Evolutionary conservation across 345 rosid species (phyloP), one percentile per base, ranked within the genome.

Genomic region (Euphorbia tirucalli): DNA sequence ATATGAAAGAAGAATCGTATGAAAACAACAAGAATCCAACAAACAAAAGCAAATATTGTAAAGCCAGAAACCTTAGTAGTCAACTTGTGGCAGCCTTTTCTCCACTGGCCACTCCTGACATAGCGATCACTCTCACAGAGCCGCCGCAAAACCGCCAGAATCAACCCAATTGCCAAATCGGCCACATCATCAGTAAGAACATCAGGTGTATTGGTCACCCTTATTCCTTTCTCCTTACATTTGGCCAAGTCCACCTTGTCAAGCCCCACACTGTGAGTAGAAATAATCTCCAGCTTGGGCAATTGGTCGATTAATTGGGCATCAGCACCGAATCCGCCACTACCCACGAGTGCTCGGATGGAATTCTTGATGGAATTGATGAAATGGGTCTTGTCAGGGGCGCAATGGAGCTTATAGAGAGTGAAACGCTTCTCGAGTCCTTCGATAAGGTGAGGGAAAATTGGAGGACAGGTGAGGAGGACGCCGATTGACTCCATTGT

Each of bases 201-300:
- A 74, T 90, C 97, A 21, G 98, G 98, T 11, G 98, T 92, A 80
- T 92, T 85, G 16, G 92, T 92, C 37, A 92, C 98, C 66, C 83
- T 79, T 61, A 92, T 78, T 58, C 93, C 89, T 75, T 75, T 89
- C 43, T 87, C 89, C 71, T 71, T 84, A 71, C 97, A 94, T 85
- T 85, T 89, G 16, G 52, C 82, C 85, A 92, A 70, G 77, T 94
- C 97, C 54, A 92, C 80, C 90, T 87, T 90, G 77, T 94, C 96
- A 24, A 94, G 73, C 5, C 98, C 96, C 4, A 90, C 97, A 54
- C 97, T 92, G 79, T 62, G 87, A 79, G 87, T 88, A 43, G 97
- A 66, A 35, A 89, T 87, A 11, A 92, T 90, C 87, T 92, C 96
- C 44, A 94, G 81, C 61, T 79, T 83, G 15, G 97, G 95, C 16